A percentile compares a stretch with the other conserved stretches of the same genome.
Conservation (phyloP, 805 yeast genomes). For the Pichia cabralensis region DNA sequence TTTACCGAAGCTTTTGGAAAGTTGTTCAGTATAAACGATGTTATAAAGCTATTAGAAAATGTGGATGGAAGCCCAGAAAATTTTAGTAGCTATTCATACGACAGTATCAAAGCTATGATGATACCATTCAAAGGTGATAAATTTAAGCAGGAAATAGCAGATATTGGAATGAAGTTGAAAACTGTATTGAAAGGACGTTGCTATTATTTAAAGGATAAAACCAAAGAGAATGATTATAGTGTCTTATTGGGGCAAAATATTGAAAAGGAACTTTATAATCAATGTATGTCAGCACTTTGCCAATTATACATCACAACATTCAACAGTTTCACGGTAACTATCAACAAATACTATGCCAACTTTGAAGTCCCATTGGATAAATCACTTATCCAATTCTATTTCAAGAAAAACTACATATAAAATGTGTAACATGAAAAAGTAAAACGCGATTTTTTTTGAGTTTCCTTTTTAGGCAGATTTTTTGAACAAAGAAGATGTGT, state of each 20-base stretch:
- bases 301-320: constrained; percentile 47
- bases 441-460: no score
- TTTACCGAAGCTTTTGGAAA: constrained; percentile 38
- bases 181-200: constrained; percentile 33
- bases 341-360: constrained; percentile 42
- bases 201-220: constrained; percentile 5
- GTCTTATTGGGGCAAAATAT: constrained; percentile 25
- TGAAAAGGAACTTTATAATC: constrained; percentile 46
- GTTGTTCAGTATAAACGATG: constrained; percentile 52
- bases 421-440: no score
- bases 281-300: constrained; percentile 63
- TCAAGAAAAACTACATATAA: constrained; percentile 19
- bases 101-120: constrained; percentile 47
- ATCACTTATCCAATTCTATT: constrained; percentile 22
- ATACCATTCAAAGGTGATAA: constrained; percentile 49
- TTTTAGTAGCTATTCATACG: constrained; percentile 55
- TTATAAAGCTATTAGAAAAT: constrained; percentile 55
- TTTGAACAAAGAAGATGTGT: no score
- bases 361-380: constrained; percentile 23
- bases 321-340: constrained; percentile 41
- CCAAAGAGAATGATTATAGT: constrained; percentile 21
- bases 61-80: constrained; percentile 48
- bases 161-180: constrained; percentile 45
- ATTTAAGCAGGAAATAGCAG: constrained; percentile 42
- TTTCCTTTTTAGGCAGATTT: no score